phyloP scores from a whole-genome alignment of 495 filamentous ascomycete species.

The Penicillium desertorum region DNA sequence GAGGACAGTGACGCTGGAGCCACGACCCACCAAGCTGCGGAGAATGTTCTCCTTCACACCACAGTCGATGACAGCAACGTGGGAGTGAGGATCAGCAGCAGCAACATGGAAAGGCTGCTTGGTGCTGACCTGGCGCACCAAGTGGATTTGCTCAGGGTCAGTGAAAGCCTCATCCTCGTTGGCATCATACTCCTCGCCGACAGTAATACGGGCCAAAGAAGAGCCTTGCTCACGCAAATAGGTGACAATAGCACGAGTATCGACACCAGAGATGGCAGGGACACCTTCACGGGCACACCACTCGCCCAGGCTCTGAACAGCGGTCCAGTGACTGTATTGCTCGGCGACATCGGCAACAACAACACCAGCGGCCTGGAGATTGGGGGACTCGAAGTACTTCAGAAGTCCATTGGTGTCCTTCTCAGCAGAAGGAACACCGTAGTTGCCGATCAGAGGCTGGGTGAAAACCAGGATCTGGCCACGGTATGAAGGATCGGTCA shows the following conservation, averaged over 20 bases:
- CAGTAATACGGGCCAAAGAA: conserved; percentile 89
- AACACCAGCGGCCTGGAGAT: conserved; percentile 93
- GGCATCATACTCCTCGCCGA: conserved; percentile 97
- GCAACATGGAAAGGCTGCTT: conserved; percentile 95
- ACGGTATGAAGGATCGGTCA: conserved; percentile 98
- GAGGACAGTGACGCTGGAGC: conserved; percentile 85
- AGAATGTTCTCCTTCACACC: conserved; percentile 99
- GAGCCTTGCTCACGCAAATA: conserved; percentile 93
- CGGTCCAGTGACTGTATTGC: conserved; percentile 97
- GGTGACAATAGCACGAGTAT: conserved; percentile 95
- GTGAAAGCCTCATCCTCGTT: conserved; percentile 96
- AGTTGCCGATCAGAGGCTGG: conserved; percentile 98
- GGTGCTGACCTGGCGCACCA: conserved; percentile 93
- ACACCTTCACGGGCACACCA: conserved; percentile 97
- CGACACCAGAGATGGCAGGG: conserved; percentile 93
- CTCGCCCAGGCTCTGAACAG: conserved; percentile 84
- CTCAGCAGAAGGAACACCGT: conserved; percentile 80
- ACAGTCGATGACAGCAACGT: conserved; percentile 94
- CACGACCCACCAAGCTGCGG: conserved; percentile 83
- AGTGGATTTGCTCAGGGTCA: conserved; percentile 93
- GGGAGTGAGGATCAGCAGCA: conserved; percentile 73
- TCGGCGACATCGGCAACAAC: conserved; percentile 93
- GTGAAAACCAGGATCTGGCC: conserved; percentile 99
- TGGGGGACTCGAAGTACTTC: conserved; percentile 93
- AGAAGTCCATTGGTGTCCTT: conserved; percentile 76